Base-by-base conservation (phyloP, 1,284 basidiomycete genomes). In the Lentinula novae-zelandiae region DNA sequence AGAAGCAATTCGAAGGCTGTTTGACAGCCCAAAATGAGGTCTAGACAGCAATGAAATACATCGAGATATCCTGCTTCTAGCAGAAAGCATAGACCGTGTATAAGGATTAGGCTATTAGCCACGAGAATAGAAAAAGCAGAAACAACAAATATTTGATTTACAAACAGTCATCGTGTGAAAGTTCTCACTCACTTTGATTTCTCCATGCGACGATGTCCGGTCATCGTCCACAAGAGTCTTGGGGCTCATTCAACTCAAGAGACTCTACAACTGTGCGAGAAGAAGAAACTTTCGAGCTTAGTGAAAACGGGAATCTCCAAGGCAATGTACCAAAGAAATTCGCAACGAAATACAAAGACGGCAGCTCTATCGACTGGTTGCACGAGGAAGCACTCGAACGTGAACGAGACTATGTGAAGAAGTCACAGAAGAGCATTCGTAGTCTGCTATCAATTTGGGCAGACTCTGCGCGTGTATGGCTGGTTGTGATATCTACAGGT, bases 341-440 rank as follows among this genome's bases (percentile, higher is more conserved):
- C 31, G 66, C 70, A 10, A 67, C 71, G 58, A 74, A 72, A 64
- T 85, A 86, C 65, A 69, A 75, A 60, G 85, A 87, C 55, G 84
- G 84, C 20, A 78, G 75, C 63, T 82, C 81, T 6, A 86, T 86
- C 62, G 88, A 92, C 73, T 91, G 89, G 89, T 76, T 86, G 58
- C 81, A 82, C 57, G 88, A 90, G 72, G 85, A 89, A 66, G 80
- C 81, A 5, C 73, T 77, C 5, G 88, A 89, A 70, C 81, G 88
- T 53, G 78, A 83, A 63, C 76, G 84, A 63, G 79, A 78, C 62
- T 80, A 85, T 60, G 68, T 70, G 6, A 70, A 87, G 33, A 76
- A 77, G 44, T 75, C 81, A 1, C 79, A 82, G 60, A 75, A 74
- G 39, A 87, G 87, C 33, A 71, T 84, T 50, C 78, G 81, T 33